Base-by-base conservation (phyloP, 176 grass and related monocot genomes). In the Rhynchospora breviuscula region DNA sequence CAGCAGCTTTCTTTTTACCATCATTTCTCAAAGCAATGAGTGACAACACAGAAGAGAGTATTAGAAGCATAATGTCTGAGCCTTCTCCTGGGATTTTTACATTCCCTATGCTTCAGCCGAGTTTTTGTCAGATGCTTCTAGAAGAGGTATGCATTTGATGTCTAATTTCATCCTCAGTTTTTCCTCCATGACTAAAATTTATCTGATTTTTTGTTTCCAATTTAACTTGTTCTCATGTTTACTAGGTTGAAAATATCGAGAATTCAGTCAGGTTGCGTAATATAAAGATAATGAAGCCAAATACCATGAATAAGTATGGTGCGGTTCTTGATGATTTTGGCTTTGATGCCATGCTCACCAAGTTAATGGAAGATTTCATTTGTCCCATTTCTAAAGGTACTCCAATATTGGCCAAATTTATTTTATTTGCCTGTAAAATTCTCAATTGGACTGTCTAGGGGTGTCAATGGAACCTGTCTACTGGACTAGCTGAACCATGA, bases 281-380 rank as follows among this genome's bases (percentile, higher is more conserved):
- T 76, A 89, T 94, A 83, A 98, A 98, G 88, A 98, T 94, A 93
- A 98, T 98, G 92, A 94, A 93, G 90, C 95, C 95, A 70, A 98
- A 98, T 81, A 98, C 95, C 80, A 98, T 98, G 95, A 98, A 98
- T 59, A 94, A 94, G 40, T 98, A 98, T 92, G 95, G 95, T 87
- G 89, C 89, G 47, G 95, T 98, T 49, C 92, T 98, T 85, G 95
- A 98, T 84, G 95, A 98, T 85, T 98, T 98, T 91, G 95, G 95
- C 22, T 76, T 98, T 84, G 95, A 98, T 87, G 56, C 84, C 52
- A 94, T 98, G 95, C 89, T 98, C 63, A 94, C 85, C 64, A 92
- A 94, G 86, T 85, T 98, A 70, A 93, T 98, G 95, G 90, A 98
- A 83, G 87, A 94, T 65, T 98, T 94, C 71, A 87, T 98, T 60